Evolutionary conservation across 768 basidiomycete genomes (phyloP), one percentile per base, ranked within the genome.

Genomic region (Lactarius trivialis): DNA sequence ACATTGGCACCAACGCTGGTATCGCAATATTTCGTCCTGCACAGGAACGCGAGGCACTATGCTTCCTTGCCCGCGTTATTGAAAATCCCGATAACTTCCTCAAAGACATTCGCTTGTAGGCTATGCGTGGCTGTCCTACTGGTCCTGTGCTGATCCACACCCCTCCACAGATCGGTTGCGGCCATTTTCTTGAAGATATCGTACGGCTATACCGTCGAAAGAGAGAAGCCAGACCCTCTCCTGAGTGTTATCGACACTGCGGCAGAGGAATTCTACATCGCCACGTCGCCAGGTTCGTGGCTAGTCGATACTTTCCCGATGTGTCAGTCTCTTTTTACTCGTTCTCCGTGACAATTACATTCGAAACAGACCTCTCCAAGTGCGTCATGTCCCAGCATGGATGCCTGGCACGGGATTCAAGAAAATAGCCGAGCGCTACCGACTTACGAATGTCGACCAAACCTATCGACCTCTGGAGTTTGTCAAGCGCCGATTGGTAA

Each of bases 401-500:
- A 32, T 70, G 21, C 69, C 69, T 0, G 69, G 67, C 26, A 64
- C 65, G 2, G 58, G 61, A 4, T 70, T 68, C 41, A 65, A 68
- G 58, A 26, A 55, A 17, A 41, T 55, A 2, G 69, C 61, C 1
- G 48, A n/a, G 45, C 28, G 15, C 4, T 68, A 41, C 41, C 56
- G 52, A 9, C 26, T 4, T 15, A 65, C 58, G n/a, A 41, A 64
- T 43, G 33, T 64, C 28, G 56, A 60, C 34, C 56, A 62, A 30
- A 57, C 50, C 19, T 34, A 66, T 14, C 51, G 49, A 3, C 69
- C 69, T 30, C 45, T 63, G 39, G 62, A 55, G 26, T 58, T 55
- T 37, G 67, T 67, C 24, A 66, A 68, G 58, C 53, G 56, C 33
- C 63, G 65, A n/a, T 48, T 69, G 45, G 68, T 67, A 32, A 26